phyloP scores from a whole-genome alignment of 345 rosid genomes.

The Schrenkiella parvula region DNA sequence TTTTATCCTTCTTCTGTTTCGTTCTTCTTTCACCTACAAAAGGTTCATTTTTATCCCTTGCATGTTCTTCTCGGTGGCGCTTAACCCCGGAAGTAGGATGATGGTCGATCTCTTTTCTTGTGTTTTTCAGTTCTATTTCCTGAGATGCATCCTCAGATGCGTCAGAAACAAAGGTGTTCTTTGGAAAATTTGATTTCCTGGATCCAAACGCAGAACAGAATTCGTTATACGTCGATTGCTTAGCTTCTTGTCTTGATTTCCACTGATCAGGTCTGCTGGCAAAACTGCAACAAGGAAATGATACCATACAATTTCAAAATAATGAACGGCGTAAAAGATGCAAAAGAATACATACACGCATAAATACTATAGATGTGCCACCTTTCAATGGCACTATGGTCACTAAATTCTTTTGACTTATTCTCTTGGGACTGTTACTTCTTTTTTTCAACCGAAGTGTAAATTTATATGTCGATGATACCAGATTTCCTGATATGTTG shows the following conservation, averaged over 20 bases:
- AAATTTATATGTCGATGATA: too few species aligned
- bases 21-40: constrained; percentile 17
- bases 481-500: constrained; percentile 7
- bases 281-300: constrained; percentile 42
- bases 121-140: constrained; percentile 38
- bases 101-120: constrained; percentile 51
- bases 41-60: constrained; percentile 26
- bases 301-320: neutral
- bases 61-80: constrained; percentile 35
- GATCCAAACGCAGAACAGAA: constrained; percentile 68
- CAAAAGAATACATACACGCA: neutral
- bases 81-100: constrained; percentile 37
- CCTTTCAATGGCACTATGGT: neutral
- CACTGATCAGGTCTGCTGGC: constrained; percentile 67
- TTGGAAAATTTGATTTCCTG: constrained; percentile 39
- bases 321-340: neutral
- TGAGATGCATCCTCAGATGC: constrained; percentile 42
- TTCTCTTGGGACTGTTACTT: neutral
- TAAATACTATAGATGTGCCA: neutral
- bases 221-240: constrained; percentile 68
- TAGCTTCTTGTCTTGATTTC: constrained; percentile 74
- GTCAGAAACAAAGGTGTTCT: constrained; percentile 42
- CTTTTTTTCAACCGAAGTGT: too few species aligned
- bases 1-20: constrained; percentile 28
- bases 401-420: neutral